Evolutionary conservation across 371 early-diverging fungal genomes (phyloP), one percentile per base, ranked within the genome.

Genomic region (Paraphysoderma sedebokerense): DNA sequence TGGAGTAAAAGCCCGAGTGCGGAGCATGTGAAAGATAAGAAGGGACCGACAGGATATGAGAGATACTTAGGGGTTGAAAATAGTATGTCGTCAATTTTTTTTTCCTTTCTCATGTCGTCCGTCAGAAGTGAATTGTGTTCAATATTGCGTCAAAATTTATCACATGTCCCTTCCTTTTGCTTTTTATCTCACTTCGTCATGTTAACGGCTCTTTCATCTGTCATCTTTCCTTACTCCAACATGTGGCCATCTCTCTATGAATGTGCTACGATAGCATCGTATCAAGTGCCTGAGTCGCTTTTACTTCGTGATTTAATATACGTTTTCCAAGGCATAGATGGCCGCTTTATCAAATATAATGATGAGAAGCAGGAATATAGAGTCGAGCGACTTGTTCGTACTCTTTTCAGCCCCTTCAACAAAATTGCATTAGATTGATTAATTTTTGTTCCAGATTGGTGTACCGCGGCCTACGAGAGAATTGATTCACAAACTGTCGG

Each of bases 291-390:
- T 12, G 92, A 92, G 56, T 55, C 71, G 1, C 67, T 66, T 0
- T 56, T 91, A 24, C 57, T 96, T 32, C 73, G 81, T 2, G 97
- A 96, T 46, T 58, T 92, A 42, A 68, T 96, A 6, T 96, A 73
- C 57, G 70, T 91, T 13, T 80, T 92, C 58, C 97, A 92, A 58
- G 97, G 90, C 2, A 83, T 96, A 39, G 84, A 92, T 63, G 96
- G 96, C 31, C 72, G 70, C 45, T 79, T 75, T 51, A 69, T 92
- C 24, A 71, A 69, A 49, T 87, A 70, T 50, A 74, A 81, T 47
- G 19, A 50, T 5, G 52, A 51, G 2, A 50, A 55, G 12, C 58
- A 65, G 5, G 5, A 82, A 70, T 48, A 44, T 51, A 2, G 58
- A 86, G 7, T 68, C 71, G 40, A 53, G 63, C 13, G 66, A 62